Evolutionary conservation across 2,329 filamentous ascomycete genomes (phyloP), one percentile per base, ranked within the genome.

Genomic region (Aschersonia sp.): DNA sequence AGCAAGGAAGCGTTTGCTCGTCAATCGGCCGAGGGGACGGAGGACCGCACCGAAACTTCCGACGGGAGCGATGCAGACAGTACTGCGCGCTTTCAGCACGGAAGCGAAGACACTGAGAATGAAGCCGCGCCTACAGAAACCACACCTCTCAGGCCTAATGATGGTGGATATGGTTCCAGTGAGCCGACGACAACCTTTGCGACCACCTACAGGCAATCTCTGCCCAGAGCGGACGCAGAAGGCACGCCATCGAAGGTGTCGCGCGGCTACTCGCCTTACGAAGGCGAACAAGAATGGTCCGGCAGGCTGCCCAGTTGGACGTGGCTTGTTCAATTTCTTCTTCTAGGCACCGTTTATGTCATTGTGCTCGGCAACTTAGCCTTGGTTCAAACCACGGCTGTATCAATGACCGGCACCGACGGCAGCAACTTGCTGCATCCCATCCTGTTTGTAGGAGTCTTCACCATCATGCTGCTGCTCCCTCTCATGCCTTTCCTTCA

Each of bases 401-500:
- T 89, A 28, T 73, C 82, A 50, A 89, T 95, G 65, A 95, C 89
- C 0, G 84, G 85, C 5, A 77, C 85, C 2, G 92, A 98, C 61
- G 92, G 92, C 2, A 85, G 80, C 52, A 75, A 78, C 38, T 70
- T 83, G 20, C 65, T 94, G 12, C 63, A 78, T 5, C 81, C 89
- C 4, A 89, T 95, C 61, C 60, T 94, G 10, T 63, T 78, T 38
- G 74, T 89, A 42, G 81, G 83, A 0, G 59, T 73, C 5, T 73
- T 91, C 52, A 80, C 81, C 9, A 76, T 87, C 1, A 60, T 95
- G 1, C 60, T 95, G 0, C 66, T 96, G 20, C 69, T 87, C 1
- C 92, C 92, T 0, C 63, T 88, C 3, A 76, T 82, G 0, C 92
- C 92, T 0, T 94, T 94, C 60, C 73, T 95, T 41, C 89, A 97